Conservation (phyloP, 169 alveolate genomes). For the Neospora caninum region DNA sequence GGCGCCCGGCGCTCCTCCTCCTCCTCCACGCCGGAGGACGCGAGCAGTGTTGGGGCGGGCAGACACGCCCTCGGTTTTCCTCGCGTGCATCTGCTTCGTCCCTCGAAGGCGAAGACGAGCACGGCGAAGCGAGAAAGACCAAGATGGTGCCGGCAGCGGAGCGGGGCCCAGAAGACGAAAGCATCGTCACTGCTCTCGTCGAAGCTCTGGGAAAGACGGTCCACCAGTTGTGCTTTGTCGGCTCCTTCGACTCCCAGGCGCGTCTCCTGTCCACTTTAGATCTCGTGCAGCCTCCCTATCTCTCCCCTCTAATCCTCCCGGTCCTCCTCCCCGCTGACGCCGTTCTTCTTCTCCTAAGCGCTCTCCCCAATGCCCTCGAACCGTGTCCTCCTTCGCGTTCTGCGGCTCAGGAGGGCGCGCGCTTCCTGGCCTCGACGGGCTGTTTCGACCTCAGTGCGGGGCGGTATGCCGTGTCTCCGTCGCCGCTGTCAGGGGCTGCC, state of each 20-base stretch:
- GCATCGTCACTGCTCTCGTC: background rate
- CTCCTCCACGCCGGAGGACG: constrained; percentile 24
- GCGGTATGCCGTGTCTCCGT: background rate
- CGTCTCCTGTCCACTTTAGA: background rate
- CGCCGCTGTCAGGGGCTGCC: background rate
- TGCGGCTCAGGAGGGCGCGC: background rate
- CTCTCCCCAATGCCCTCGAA: background rate
- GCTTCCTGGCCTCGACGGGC: background rate
- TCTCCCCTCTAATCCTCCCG: constrained; percentile 1
- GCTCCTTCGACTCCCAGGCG: background rate
- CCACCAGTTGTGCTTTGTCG: constrained; percentile 9
- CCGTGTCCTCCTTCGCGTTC: background rate
- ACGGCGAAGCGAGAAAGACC: background rate
- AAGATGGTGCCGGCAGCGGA: background rate
- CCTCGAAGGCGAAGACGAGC: background rate
- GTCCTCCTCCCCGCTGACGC: constrained; percentile 30
- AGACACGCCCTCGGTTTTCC: background rate
- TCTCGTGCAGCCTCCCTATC: background rate
- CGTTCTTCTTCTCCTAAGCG: background rate
- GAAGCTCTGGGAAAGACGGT: constrained; percentile 36
- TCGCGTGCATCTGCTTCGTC: background rate
- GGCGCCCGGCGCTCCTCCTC: background rate
- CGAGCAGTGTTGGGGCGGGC: background rate
- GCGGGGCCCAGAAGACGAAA: background rate
- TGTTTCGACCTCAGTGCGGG: background rate